Conservation (phyloP, 805 yeast species). For the Saturnispora besseyi region DNA sequence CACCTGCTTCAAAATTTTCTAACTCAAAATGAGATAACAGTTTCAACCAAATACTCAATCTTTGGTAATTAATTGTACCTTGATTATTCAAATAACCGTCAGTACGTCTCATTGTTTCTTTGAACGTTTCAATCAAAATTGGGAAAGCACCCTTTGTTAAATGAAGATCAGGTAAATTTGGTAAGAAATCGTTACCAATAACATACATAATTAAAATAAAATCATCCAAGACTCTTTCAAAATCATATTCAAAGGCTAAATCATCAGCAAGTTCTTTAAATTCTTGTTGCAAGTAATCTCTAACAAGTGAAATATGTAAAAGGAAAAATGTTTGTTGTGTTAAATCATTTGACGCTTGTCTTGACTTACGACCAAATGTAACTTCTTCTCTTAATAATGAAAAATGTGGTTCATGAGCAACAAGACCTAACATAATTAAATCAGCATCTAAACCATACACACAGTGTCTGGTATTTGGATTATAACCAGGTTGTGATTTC, state of each 20-base stretch:
- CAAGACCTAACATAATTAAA: constrained; percentile 84
- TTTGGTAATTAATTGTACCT: constrained; percentile 69
- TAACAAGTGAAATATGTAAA: constrained; percentile 74
- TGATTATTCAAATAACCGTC: constrained; percentile 81
- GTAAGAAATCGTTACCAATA: constrained; percentile 96
- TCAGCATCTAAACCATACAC: constrained; percentile 95
- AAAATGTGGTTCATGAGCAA: constrained; percentile 93
- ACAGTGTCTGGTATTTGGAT: constrained; percentile 84
- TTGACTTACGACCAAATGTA: constrained; percentile 52
- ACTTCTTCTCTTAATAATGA: constrained; percentile 94
- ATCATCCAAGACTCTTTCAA: constrained; percentile 87
- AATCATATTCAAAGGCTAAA: constrained; percentile 61
- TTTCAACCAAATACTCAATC: constrained; percentile 69
- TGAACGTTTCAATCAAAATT: constrained; percentile 79
- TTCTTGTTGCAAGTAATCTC: constrained; percentile 88
- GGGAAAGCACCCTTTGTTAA: constrained; percentile 96
- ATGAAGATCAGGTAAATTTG: constrained; percentile 89
- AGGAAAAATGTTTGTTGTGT: constrained; percentile 75
- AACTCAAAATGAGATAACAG: constrained; percentile 71
- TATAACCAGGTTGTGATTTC: constrained; percentile 64
- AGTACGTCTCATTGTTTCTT: constrained; percentile 57
- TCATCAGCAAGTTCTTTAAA: constrained; percentile 60
- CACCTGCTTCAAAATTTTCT: constrained; percentile 76
- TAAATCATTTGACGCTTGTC: constrained; percentile 35
- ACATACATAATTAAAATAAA: constrained; percentile 87